phyloP scores from a whole-genome alignment of 176 grass and related monocot genomes.

The Dactylis glomerata region DNA sequence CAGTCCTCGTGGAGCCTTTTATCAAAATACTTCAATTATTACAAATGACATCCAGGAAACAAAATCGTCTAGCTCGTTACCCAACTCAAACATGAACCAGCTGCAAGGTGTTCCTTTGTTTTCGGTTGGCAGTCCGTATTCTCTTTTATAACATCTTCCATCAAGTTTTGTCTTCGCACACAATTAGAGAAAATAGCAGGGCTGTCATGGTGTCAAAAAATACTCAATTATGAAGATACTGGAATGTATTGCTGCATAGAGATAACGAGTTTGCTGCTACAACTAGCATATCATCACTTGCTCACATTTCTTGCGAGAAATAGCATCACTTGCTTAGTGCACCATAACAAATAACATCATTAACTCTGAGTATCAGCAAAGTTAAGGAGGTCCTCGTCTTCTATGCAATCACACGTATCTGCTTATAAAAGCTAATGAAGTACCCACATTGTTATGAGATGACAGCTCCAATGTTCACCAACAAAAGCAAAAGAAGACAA shows the following conservation, averaged over 20 bases:
- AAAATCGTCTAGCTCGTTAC: not conserved
- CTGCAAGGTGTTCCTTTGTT: not conserved
- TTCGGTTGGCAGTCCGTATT: not conserved
- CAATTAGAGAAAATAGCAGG: not conserved
- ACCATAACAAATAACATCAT: not conserved
- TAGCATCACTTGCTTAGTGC: not conserved
- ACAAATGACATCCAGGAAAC: not conserved
- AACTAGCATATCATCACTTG: not conserved
- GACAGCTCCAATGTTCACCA: not conserved
- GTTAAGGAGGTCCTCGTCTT: not conserved
- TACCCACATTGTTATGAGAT: not conserved
- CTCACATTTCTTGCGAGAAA: not conserved
- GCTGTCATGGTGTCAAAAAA: not conserved
- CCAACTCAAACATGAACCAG: not conserved
- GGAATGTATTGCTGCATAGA: not conserved
- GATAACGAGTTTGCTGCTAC: too few relatives aligned
- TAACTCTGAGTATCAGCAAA: not conserved
- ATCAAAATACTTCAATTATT: not conserved
- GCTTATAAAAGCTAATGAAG: not conserved
- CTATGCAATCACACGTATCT: not conserved
- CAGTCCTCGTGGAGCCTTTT: not conserved
- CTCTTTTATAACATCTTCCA: not conserved
- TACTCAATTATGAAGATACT: not conserved
- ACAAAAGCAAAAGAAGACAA: constrained; percentile 9
- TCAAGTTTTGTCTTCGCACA: not conserved